Evolutionary conservation across 2,329 filamentous ascomycete genomes (phyloP), one percentile per base, ranked within the genome.

Genomic region (Paecilomyces dactylethromorphus): DNA sequence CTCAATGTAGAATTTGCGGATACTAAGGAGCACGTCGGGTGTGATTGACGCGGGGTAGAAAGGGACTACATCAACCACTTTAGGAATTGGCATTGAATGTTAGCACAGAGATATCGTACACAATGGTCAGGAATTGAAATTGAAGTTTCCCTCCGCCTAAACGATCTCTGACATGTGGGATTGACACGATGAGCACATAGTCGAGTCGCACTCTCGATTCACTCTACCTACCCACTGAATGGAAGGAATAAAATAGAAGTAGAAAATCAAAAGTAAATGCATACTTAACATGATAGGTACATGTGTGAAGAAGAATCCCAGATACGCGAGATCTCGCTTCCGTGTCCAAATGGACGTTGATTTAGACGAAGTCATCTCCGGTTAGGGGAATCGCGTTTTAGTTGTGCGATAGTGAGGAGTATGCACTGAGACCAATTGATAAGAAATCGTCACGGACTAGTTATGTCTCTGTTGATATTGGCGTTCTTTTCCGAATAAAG

Each of bases 241-340:
- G 45, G 15, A 56, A 21, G 45, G 39, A 31, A 22, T 18, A 31
- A n/a, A 35, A 50, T 5, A 29, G 10, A 50, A 22, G 51, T 35
- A 54, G 62, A 63, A 58, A 24, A 18, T 29, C 2, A 29, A 29
- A 29, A 29, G 39, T 53, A 54, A 60, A 33, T 22, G 70, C 79
- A 63, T 74, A 87, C 85, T 72, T 62, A 87, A 79, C 73, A 87
- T 83, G 45, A 87, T 77, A 0, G 84, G 84, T 33, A 88, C 69
- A 66, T 87, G 84, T 22, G 83, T 80, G 56, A 78, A 58, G 72
- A 89, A 89, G 76, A 88, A 88, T 45, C 80, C 64, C 4, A 88
- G 75, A 65, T 79, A 79, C 49, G 73, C 53, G 51, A 71, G 63
- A 60, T 79, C 76, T 59, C 69, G 60, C 60, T 74, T 78, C 51